These are phyloP conservation scores for Piloderma croceum DNA, from an alignment of 768 basidiomycete genomes.

Conservation along the genomic window DNA sequence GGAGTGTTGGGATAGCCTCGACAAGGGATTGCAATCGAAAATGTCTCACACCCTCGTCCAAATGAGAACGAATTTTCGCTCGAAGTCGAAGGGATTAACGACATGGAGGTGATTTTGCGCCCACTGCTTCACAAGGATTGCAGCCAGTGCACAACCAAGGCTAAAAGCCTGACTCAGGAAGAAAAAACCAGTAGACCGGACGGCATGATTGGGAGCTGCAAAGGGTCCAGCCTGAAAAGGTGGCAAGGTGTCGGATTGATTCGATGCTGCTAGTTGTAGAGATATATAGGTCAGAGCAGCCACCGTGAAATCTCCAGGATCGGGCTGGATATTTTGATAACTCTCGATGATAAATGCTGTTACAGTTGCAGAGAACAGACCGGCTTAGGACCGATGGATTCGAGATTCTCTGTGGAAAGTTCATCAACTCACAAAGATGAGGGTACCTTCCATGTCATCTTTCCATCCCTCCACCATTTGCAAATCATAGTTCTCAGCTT, in stretches of 20 bases:
- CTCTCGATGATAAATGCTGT: conserved; percentile 21
- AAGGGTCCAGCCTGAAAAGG: too few species aligned
- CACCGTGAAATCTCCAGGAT: conserved; percentile 3
- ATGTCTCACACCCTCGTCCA: conserved; percentile 3
- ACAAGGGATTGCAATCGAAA: conserved; percentile 7
- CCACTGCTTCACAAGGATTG: conserved; percentile 8
- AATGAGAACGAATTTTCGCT: conserved; percentile 6
- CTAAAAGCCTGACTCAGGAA: conserved; percentile 8
- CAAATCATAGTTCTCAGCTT: conserved; percentile 17
- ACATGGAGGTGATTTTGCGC: conserved; percentile 2
- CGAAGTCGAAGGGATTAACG: conserved; percentile 1
- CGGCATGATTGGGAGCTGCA: too few species aligned
- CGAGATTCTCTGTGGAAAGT: background rate
- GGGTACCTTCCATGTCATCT: conserved; percentile 14
- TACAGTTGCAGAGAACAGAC: conserved; percentile 18
- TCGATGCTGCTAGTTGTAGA: conserved; percentile 8
- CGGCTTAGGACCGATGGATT: conserved; percentile 7
- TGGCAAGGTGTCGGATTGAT: too few species aligned
- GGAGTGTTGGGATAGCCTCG: conserved; percentile 7
- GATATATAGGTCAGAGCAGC: conserved; percentile 11
- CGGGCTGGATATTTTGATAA: conserved; percentile 13
- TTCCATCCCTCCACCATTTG: conserved; percentile 15
- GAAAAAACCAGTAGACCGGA: conserved; percentile 5
- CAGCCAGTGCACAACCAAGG: conserved; percentile 5
- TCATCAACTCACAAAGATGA: conserved; percentile 18